Percentiles rank a stretch among this genome's conserved stretches.
Conservation (phyloP, 1,139 yeast genomes). For the Candida mesenterica region DNA sequence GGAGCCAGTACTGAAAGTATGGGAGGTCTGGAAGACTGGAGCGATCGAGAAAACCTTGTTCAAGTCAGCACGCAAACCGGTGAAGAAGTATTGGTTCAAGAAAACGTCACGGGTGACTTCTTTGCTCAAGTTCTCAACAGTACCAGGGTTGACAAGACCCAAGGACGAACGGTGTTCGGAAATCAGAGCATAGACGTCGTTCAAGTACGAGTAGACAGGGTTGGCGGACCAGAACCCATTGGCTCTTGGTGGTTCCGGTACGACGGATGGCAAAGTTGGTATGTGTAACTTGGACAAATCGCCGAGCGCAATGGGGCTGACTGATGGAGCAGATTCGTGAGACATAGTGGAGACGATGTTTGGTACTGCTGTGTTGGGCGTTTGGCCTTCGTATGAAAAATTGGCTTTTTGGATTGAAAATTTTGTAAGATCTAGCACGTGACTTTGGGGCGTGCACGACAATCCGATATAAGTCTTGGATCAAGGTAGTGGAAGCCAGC, state of each 20-base stretch:
- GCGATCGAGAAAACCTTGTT: constrained; percentile 87
- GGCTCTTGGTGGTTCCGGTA: constrained; percentile 49
- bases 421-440: too few species aligned
- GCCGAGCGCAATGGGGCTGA: constrained; percentile 41
- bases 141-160: constrained; percentile 88
- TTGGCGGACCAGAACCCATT: constrained; percentile 77
- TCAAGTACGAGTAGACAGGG: constrained; percentile 79
- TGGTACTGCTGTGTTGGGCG: not conserved
- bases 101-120: constrained; percentile 94
- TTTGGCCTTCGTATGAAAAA: not conserved
- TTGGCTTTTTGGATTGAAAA: not conserved
- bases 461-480: too few species aligned
- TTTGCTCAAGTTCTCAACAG: constrained; percentile 88
- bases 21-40: constrained; percentile 97
- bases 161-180: constrained; percentile 78
- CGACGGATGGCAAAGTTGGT: constrained; percentile 59
- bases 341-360: constrained; percentile 13
- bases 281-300: constrained; percentile 53
- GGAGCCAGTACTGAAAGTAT: constrained; percentile 88
- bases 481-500: too few species aligned
- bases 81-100: constrained; percentile 84
- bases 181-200: constrained; percentile 72
- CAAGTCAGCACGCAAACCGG: constrained; percentile 95
- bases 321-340: constrained; percentile 16
- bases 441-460: too few species aligned